phyloP scores from a whole-genome alignment of 2,329 filamentous ascomycete species.

The Cryoendolithus antarcticus region DNA sequence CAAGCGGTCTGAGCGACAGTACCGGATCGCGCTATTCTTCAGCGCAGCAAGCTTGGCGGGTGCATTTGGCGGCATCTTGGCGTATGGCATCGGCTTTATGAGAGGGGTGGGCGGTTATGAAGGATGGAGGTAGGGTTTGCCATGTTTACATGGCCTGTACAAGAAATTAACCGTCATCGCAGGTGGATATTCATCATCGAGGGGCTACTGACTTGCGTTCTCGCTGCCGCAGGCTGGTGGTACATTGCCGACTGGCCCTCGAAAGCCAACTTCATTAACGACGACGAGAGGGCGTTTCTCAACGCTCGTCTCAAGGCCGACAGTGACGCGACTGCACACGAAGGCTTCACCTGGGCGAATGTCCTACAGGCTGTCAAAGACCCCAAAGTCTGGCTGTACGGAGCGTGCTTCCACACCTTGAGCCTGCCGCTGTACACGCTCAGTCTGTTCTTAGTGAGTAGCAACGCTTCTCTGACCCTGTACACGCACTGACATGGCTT shows the following conservation, averaged over 20 bases:
- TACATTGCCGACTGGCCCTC: slow-evolving; percentile 41
- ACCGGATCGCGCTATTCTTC: slow-evolving; percentile 23
- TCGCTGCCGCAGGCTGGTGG: slow-evolving; percentile 43
- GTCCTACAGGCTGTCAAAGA: slow-evolving; percentile 53
- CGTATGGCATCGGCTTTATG: slow-evolving; percentile 43
- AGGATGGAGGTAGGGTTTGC: slow-evolving; percentile 43
- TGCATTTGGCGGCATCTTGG: slow-evolving; percentile 25
- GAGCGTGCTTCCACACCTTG: slow-evolving; percentile 59
- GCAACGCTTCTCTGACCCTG: slow-evolving; percentile 21
- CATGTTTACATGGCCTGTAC: background rate
- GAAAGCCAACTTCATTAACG: slow-evolving; percentile 41
- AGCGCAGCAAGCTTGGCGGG: slow-evolving; percentile 23
- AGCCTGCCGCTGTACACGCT: slow-evolving; percentile 43
- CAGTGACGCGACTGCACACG: slow-evolving; percentile 56
- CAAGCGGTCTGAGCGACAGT: slow-evolving; percentile 21
- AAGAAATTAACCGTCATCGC: no score
- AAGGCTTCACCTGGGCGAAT: slow-evolving; percentile 56
- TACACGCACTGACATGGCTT: background rate
- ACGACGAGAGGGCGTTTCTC: slow-evolving; percentile 48
- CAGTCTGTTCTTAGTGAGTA: slow-evolving; percentile 33
- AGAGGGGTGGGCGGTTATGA: slow-evolving; percentile 42
- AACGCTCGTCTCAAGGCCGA: slow-evolving; percentile 53
- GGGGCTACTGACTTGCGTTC: slow-evolving; percentile 33
- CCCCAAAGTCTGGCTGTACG: slow-evolving; percentile 61
- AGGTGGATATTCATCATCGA: slow-evolving; percentile 57